Base-by-base conservation (phyloP, 2,329 filamentous ascomycete species). In the Sphaerulina musiva region DNA sequence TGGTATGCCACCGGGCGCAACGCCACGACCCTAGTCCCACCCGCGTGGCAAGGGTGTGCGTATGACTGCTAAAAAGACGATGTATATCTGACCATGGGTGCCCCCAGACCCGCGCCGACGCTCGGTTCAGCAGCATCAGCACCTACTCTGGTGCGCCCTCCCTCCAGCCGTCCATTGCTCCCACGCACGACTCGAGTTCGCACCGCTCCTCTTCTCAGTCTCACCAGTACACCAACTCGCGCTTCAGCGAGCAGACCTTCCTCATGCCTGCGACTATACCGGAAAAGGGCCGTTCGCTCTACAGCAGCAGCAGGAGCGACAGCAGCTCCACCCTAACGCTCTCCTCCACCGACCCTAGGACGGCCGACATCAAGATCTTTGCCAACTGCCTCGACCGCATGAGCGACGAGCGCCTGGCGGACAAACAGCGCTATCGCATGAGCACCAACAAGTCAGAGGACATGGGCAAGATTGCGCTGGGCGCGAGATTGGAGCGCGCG, bases 401-500 rank as follows among this genome's bases (percentile, higher is more conserved):
- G 74, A 88, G 95, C 72, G 93, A 95, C 78, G 89, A 89, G 73
- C 87, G 86, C 46, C 83, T 95, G 29, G 41, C 42, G 17, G 76
- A 82, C 63, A 82, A 86, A 65, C 91, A 96, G 76, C 86, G 91
- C 63, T 91, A 91, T 67, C 78, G 83, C 53, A 82, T 91, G 59
- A 86, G 78, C 69, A 82, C 86, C 59, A 84, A 92, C 72, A 95
- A 95, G 78, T 82, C 80, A 17, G 87, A 89, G 66, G 85, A 86
- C 69, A 78, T 95, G 72, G 85, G 83, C 76, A 95, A 95, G 75
- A 80, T 95, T 55, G 90, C 90, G 38, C 80, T 95, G 49, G 87
- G 90, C 46, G 90, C 90, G 57, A 95, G 95, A 75, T 81, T 95
- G 40, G 90, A 95, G 70, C 84, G 91, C 57, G 90, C 91, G 20